These are phyloP conservation scores for Talaromyces sp. DNA, from an alignment of 2,329 filamentous ascomycete genomes.

Conservation along the genomic window DNA sequence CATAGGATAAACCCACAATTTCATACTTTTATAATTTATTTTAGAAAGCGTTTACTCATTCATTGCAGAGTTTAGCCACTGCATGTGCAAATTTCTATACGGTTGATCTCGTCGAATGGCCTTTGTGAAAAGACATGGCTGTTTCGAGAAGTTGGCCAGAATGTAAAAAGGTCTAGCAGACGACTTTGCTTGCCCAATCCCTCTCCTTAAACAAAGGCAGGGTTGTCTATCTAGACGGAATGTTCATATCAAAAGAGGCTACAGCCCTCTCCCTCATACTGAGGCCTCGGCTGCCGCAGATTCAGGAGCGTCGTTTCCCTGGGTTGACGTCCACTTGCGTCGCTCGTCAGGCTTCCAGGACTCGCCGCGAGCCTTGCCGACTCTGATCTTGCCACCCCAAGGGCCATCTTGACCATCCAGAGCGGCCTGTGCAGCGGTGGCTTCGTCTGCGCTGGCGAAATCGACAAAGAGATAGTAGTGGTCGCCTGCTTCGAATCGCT, in stretches of 20 bases:
- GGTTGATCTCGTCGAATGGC: not conserved
- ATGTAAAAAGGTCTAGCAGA: not conserved
- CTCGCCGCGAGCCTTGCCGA: slow-evolving; percentile 37
- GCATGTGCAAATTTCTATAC: not conserved
- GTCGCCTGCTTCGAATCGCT: slow-evolving; percentile 47
- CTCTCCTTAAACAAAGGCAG: not conserved
- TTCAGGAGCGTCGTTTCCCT: slow-evolving; percentile 1
- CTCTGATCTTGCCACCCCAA: slow-evolving; percentile 35
- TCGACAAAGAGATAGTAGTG: slow-evolving; percentile 65
- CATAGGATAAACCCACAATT: not conserved
- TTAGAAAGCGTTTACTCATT: not conserved
- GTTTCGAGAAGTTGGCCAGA: not conserved
- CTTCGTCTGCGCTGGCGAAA: slow-evolving; percentile 52
- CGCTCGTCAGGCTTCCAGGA: slow-evolving; percentile 26
- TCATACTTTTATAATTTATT: not conserved
- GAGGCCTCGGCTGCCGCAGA: not conserved
- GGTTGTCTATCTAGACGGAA: not conserved
- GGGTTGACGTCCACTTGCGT: slow-evolving; percentile 15
- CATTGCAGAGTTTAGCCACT: not conserved
- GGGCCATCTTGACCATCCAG: slow-evolving; percentile 37
- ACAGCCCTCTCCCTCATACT: not conserved
- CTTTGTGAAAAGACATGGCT: not conserved
- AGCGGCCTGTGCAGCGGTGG: slow-evolving; percentile 45
- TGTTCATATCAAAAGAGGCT: not conserved
- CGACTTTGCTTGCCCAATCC: not conserved